Percentiles rank a stretch among this genome's conserved stretches.
These are phyloP conservation scores for Aspergillus sclerotialis DNA, from an alignment of 2,329 filamentous ascomycete genomes.

Conservation along the genomic window DNA sequence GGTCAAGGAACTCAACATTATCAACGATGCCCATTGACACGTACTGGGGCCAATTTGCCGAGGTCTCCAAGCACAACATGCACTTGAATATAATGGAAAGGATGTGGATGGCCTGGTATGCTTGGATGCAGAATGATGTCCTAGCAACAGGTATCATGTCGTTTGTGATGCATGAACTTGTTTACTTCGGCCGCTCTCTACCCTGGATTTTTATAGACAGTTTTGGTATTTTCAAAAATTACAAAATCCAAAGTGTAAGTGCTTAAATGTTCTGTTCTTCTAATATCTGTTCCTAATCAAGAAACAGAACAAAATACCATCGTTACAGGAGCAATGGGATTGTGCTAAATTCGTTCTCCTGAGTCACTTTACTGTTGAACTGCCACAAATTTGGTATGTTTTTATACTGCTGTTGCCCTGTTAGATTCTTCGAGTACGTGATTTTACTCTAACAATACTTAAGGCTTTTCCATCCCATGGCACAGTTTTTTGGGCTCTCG, in stretches of 20 bases:
- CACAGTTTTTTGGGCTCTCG: constrained; percentile 81
- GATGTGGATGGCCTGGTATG: constrained; percentile 93
- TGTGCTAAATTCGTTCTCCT: constrained; percentile 90
- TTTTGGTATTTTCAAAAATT: constrained; percentile 81
- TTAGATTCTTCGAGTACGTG: background rate
- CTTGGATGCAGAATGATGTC: constrained; percentile 96
- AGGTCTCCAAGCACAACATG: constrained; percentile 67
- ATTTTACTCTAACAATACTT: constrained; percentile 6
- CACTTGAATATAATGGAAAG: constrained; percentile 80
- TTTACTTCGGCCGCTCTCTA: constrained; percentile 88
- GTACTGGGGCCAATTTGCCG: constrained; percentile 60
- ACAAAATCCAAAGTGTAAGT: constrained; percentile 84
- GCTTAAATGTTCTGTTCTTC: background rate
- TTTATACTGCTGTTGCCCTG: background rate
- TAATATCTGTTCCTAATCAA: constrained; percentile 2
- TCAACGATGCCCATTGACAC: constrained; percentile 42
- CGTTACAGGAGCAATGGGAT: constrained; percentile 86
- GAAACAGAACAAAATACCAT: constrained; percentile 70
- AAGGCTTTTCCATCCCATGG: constrained; percentile 89
- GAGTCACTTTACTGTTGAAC: constrained; percentile 94
- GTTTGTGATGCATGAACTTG: constrained; percentile 84
- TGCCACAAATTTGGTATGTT: constrained; percentile 84
- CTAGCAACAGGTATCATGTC: constrained; percentile 97
- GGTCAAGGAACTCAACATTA: constrained; percentile 44
- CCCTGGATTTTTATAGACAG: constrained; percentile 90